phyloP scores from a whole-genome alignment of 164 flowering plant genomes.

The Vitis cinerea region DNA sequence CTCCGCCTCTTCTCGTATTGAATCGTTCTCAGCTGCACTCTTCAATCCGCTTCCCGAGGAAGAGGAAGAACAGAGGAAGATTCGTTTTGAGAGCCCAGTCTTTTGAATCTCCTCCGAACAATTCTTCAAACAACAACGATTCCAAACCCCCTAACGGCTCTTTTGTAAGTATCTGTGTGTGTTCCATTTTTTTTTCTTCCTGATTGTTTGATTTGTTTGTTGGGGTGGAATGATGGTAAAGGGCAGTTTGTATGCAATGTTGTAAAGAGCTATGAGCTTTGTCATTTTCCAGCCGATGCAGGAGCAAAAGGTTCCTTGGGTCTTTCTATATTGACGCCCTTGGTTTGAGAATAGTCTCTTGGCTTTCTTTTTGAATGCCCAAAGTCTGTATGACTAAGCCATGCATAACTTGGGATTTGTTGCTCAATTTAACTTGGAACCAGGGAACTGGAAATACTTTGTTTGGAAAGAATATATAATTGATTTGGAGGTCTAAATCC shows the following conservation, averaged over 20 bases:
- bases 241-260: too few relatives aligned
- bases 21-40: slow-evolving; percentile 16
- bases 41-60: slow-evolving; percentile 28
- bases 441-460: not conserved
- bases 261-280: too few relatives aligned
- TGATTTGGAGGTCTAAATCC: not conserved
- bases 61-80: slow-evolving; percentile 18
- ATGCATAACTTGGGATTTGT: not conserved
- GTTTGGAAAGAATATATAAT: not conserved
- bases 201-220: too few relatives aligned
- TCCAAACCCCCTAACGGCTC: slow-evolving; percentile 56
- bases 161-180: slow-evolving; percentile 30
- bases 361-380: too few relatives aligned
- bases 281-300: too few relatives aligned
- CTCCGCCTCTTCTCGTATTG: slow-evolving; percentile 1
- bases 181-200: not conserved
- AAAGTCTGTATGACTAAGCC: too few relatives aligned
- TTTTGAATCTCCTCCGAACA: slow-evolving; percentile 39
- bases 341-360: too few relatives aligned
- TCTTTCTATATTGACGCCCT: too few relatives aligned
- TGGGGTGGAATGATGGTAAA: too few relatives aligned
- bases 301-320: too few relatives aligned
- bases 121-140: slow-evolving; percentile 34
- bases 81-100: slow-evolving; percentile 29
- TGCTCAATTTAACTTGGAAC: not conserved